phyloP scores from a whole-genome alignment of 2,329 filamentous ascomycete species.

The Diplodia intermedia region DNA sequence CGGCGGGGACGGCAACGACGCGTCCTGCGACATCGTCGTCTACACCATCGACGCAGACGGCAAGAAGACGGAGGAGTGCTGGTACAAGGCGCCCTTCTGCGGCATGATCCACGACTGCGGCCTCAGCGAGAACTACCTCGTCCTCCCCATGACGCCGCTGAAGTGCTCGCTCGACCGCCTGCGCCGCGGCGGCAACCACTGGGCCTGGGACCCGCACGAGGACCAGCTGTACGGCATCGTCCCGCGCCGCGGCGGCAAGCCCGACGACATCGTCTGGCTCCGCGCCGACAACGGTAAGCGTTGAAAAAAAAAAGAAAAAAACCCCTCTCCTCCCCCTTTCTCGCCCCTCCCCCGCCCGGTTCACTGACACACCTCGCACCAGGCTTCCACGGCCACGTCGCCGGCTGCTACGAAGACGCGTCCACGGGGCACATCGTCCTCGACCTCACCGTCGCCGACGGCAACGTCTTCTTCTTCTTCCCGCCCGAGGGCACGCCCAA shows the following conservation, averaged over 20 bases:
- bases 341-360: neutral
- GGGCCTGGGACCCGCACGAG: constrained; percentile 56
- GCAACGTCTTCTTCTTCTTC: constrained; percentile 55
- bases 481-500: constrained; percentile 45
- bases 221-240: constrained; percentile 64
- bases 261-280: constrained; percentile 62
- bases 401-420: constrained; percentile 51
- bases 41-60: constrained; percentile 51
- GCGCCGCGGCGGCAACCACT: constrained; percentile 50
- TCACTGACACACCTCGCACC: too few relatives aligned
- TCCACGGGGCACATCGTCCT: constrained; percentile 46
- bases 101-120: constrained; percentile 52
- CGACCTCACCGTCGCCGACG: constrained; percentile 50
- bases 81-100: constrained; percentile 50
- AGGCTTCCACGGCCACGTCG: constrained; percentile 54
- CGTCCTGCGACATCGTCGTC: constrained; percentile 48
- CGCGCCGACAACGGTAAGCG: constrained; percentile 59
- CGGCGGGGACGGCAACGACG: constrained; percentile 46
- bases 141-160: constrained; percentile 49
- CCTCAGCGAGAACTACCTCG: constrained; percentile 49
- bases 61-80: constrained; percentile 49
- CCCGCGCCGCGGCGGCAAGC: constrained; percentile 57
- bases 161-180: constrained; percentile 46
- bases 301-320: too few relatives aligned
- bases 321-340: constrained; percentile 21